Conservation (phyloP, 1,284 basidiomycete genomes). For the Trametes pubescens region DNA sequence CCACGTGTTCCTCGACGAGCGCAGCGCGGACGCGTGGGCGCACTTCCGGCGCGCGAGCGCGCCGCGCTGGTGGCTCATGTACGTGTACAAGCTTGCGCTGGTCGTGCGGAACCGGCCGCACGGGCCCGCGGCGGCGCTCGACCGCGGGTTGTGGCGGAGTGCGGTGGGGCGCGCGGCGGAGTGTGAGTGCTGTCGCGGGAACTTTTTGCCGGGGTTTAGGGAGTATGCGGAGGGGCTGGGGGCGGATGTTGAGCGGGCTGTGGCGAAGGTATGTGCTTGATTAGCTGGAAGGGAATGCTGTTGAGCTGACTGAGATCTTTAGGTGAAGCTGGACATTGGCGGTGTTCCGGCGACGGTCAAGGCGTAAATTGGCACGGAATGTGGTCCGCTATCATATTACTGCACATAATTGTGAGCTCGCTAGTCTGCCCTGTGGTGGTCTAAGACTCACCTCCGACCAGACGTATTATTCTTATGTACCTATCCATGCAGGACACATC, state of each 20-base stretch:
- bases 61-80: constrained; percentile 32
- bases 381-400: neutral
- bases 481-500: neutral
- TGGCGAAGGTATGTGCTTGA: constrained; percentile 13
- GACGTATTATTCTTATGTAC: constrained; percentile 1
- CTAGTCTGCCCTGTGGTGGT: neutral
- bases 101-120: constrained; percentile 23
- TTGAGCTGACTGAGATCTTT: neutral
- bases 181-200: constrained; percentile 24
- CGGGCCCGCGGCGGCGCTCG: constrained; percentile 22
- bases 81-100: constrained; percentile 31
- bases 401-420: constrained; percentile 10
- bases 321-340: constrained; percentile 19
- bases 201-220: constrained; percentile 25
- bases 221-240: constrained; percentile 24
- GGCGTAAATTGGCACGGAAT: neutral
- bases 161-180: constrained; percentile 26
- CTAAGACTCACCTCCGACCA: neutral
- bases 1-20: constrained; percentile 27
- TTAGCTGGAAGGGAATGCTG: too few relatives aligned
- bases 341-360: neutral
- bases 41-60: constrained; percentile 25
- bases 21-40: constrained; percentile 23
- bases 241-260: constrained; percentile 20
- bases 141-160: constrained; percentile 20